A percentile compares a stretch with the other conserved stretches of the same genome.
Evolutionary conservation across 441 rosid species (phyloP).

Genomic region (Codiaeum variegatum): DNA sequence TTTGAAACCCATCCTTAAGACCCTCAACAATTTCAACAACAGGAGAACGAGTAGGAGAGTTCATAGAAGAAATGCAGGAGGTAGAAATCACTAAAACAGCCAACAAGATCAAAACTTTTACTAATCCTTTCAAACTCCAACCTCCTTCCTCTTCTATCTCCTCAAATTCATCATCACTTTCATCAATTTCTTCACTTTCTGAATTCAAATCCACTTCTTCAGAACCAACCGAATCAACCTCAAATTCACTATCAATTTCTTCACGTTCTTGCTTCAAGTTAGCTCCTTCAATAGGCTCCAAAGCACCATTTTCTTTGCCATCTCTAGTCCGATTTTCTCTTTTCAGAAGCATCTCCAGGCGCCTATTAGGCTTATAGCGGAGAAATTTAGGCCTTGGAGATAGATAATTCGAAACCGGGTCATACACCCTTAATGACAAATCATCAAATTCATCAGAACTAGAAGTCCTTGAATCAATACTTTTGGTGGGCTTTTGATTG

Average conservation of each 20-base stretch:
- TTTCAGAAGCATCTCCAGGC: slow-evolving; percentile 28
- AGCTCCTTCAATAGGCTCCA: no score
- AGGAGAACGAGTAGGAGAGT: slow-evolving; percentile 30
- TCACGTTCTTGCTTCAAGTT: no score
- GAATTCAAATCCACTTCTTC: slow-evolving; percentile 14
- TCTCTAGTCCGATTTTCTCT: slow-evolving; percentile 20
- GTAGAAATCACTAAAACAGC: slow-evolving; percentile 29
- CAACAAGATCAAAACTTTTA: slow-evolving; percentile 24
- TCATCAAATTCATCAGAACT: slow-evolving; percentile 10
- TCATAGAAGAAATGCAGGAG: slow-evolving; percentile 35
- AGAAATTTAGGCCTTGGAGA: slow-evolving; percentile 48
- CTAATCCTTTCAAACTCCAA: slow-evolving; percentile 26
- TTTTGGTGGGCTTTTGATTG: neutral
- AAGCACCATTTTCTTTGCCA: slow-evolving; percentile 4
- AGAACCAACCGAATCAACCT: slow-evolving; percentile 16
- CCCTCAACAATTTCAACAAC: slow-evolving; percentile 17
- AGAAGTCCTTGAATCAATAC: slow-evolving; percentile 16
- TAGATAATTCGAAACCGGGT: slow-evolving; percentile 28
- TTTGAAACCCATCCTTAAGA: slow-evolving; percentile 24
- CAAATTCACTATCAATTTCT: slow-evolving; percentile 8
- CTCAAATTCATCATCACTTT: slow-evolving; percentile 30
- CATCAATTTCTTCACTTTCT: slow-evolving; percentile 25
- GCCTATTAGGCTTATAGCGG: slow-evolving; percentile 38
- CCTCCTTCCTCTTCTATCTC: slow-evolving; percentile 31
- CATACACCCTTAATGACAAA: slow-evolving; percentile 26